Percentiles rank a stretch among this genome's conserved stretches.
These are phyloP conservation scores for Stentor coeruleus DNA, from an alignment of 73 alveolate species.

Conservation along the genomic window DNA sequence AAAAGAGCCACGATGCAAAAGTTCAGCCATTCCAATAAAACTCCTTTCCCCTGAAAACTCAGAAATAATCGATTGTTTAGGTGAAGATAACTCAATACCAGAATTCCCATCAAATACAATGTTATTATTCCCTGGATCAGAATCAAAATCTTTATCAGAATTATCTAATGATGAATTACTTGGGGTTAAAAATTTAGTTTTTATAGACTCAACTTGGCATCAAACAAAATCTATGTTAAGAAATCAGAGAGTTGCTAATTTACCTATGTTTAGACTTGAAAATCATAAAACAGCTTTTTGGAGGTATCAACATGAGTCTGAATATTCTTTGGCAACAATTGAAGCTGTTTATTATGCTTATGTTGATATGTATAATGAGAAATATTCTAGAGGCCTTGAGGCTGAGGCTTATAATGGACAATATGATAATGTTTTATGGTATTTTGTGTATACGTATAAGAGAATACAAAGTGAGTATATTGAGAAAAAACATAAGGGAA, in stretches of 20 bases:
- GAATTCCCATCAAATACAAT: conserved; percentile 40
- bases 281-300: conserved; percentile 62
- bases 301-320: conserved; percentile 56
- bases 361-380: conserved; percentile 43
- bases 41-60: conserved; percentile 46
- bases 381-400: conserved; percentile 24
- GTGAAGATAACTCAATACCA: conserved; percentile 15
- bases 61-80: conserved; percentile 33
- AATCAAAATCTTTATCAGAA: conserved; percentile 34
- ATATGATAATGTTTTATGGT: conserved; percentile 55
- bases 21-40: conserved; percentile 49
- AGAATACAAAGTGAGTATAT: conserved; percentile 42
- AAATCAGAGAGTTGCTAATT: conserved; percentile 29
- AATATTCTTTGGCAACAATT: conserved; percentile 48
- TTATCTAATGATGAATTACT: conserved; percentile 52
- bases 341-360: conserved; percentile 61
- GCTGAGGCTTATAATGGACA: conserved; percentile 34
- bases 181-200: conserved; percentile 41
- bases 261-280: conserved; percentile 44
- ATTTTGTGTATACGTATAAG: conserved; percentile 39
- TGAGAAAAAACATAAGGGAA: conserved; percentile 33
- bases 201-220: conserved; percentile 65
- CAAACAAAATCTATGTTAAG: conserved; percentile 44
- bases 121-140: conserved; percentile 58
- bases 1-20: conserved; percentile 57